phyloP scores from a whole-genome alignment of 2,329 filamentous ascomycete genomes.

The Paramyrothecium sp. region DNA sequence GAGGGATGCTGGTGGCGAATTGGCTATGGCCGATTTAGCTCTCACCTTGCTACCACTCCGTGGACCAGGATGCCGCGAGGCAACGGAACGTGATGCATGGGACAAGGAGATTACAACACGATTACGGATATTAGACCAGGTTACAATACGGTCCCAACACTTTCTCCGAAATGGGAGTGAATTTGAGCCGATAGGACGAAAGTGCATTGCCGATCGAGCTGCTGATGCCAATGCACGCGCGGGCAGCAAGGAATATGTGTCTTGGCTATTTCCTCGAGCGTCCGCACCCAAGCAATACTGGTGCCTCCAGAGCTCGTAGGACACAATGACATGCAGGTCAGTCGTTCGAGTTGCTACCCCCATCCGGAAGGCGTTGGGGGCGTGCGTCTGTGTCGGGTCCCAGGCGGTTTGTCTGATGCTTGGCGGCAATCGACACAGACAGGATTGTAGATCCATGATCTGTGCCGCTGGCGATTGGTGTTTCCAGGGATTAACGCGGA shows the following conservation, averaged over 20 bases:
- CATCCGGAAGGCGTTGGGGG: too few relatives aligned
- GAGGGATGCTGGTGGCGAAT: neutral
- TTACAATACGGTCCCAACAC: neutral
- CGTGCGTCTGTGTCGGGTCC: too few relatives aligned
- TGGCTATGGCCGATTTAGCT: neutral
- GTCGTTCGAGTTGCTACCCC: neutral
- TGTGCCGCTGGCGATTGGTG: neutral
- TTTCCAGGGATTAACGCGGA: neutral
- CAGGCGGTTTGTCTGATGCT: too few relatives aligned
- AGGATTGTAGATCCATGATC: too few relatives aligned
- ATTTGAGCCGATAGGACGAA: neutral
- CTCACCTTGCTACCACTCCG: neutral
- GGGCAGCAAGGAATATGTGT: neutral
- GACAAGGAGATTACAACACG: neutral
- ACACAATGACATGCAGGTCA: neutral
- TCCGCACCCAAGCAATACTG: neutral
- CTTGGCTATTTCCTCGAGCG: neutral
- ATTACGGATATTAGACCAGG: neutral
- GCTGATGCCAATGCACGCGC: neutral
- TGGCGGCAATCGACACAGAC: too few relatives aligned
- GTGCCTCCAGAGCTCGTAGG: neutral
- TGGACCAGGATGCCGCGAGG: neutral
- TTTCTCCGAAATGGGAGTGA: neutral
- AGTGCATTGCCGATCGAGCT: neutral
- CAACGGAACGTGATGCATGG: neutral